These are phyloP conservation scores for Hymenoscyphus scutula DNA, from an alignment of 2,329 filamentous ascomycete species.

Conservation along the genomic window DNA sequence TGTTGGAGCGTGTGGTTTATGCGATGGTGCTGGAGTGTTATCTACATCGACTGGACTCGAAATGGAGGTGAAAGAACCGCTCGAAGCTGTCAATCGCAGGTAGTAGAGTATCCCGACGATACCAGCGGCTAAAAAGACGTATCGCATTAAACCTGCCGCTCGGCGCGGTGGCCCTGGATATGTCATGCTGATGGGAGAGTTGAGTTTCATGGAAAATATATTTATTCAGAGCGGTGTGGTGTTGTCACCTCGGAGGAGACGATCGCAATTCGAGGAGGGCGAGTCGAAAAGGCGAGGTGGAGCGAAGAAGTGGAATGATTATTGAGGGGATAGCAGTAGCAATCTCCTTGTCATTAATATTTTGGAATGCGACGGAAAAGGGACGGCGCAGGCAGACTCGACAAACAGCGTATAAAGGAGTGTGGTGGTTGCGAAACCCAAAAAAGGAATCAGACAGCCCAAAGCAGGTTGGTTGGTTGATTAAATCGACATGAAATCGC, in stretches of 20 bases:
- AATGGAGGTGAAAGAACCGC: neutral
- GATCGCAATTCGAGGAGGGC: neutral
- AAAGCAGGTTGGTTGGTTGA: neutral
- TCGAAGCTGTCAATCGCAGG: slow-evolving; percentile 12
- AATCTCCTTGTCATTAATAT: neutral
- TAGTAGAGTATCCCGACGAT: slow-evolving; percentile 23
- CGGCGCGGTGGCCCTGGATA: slow-evolving; percentile 32
- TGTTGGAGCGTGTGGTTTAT: neutral
- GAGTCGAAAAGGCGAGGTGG: neutral
- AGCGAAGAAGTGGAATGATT: neutral
- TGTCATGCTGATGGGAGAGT: slow-evolving; percentile 32
- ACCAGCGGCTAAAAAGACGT: slow-evolving; percentile 20
- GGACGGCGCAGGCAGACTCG: neutral
- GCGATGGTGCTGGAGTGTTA: neutral
- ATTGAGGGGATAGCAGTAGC: neutral
- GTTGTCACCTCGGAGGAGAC: neutral
- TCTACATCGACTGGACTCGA: neutral
- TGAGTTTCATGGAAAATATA: slow-evolving; percentile 3
- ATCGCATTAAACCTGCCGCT: slow-evolving; percentile 28
- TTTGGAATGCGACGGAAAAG: neutral
- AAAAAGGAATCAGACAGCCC: slow-evolving; percentile 2
- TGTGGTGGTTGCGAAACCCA: slow-evolving; percentile 8
- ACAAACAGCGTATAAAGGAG: slow-evolving; percentile 6
- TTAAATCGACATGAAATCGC: neutral
- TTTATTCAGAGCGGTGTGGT: neutral